Evolutionary conservation across 2,329 filamentous ascomycete genomes (phyloP).

Genomic region (Sarocladium oryzae): DNA sequence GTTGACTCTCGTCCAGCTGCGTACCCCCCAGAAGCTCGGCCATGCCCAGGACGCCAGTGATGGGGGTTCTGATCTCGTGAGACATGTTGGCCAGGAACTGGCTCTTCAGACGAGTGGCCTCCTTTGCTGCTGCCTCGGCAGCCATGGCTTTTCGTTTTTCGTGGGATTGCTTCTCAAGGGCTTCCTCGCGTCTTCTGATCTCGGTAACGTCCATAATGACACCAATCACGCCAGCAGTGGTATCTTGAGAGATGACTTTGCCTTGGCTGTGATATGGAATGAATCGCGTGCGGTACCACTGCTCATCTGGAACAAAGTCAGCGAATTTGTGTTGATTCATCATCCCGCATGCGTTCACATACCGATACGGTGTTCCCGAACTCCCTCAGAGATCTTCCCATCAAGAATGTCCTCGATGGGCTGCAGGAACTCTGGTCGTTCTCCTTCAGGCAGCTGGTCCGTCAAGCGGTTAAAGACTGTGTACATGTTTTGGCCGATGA

Average conservation of each 20-base stretch:
- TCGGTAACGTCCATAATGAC: constrained; percentile 78
- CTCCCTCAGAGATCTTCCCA: constrained; percentile 53
- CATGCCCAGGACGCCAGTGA: constrained; percentile 77
- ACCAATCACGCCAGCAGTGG: constrained; percentile 62
- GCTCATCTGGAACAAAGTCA: constrained; percentile 44
- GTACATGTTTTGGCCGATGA: constrained; percentile 57
- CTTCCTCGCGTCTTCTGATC: constrained; percentile 56
- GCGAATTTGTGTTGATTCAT: no score
- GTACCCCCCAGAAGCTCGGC: constrained; percentile 67
- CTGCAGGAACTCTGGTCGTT: constrained; percentile 43
- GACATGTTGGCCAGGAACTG: constrained; percentile 78
- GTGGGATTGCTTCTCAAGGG: constrained; percentile 56
- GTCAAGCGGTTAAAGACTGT: constrained; percentile 53
- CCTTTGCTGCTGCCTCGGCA: constrained; percentile 72
- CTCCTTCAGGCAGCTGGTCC: constrained; percentile 33
- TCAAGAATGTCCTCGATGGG: constrained; percentile 59
- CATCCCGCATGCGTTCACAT: no score
- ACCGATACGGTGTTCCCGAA: constrained; percentile 58
- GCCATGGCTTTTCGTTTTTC: constrained; percentile 66
- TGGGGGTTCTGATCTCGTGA: constrained; percentile 73
- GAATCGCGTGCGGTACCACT: constrained; percentile 67
- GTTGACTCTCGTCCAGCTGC: constrained; percentile 61
- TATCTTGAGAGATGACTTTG: constrained; percentile 31
- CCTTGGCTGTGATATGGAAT: constrained; percentile 38
- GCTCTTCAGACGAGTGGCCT: constrained; percentile 73